Percentiles rank a stretch among this genome's conserved stretches.
phyloP scores from a whole-genome alignment of 768 basidiomycete genomes.

The Boletus speciosus region DNA sequence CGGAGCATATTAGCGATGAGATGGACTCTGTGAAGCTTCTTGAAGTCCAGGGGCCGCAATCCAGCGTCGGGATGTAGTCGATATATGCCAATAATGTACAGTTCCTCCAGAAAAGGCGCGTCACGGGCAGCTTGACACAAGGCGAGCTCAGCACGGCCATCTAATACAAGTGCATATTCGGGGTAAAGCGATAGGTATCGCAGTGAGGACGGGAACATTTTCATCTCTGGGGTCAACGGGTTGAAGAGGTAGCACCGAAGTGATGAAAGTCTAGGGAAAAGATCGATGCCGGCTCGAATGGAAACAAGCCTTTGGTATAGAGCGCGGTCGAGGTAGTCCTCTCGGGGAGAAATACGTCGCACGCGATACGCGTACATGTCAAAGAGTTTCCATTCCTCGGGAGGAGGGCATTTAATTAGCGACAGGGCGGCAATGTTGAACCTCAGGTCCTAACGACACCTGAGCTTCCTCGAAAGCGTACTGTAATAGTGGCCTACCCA shows the following conservation, averaged over 20 bases:
- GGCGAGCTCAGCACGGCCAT: slow-evolving; percentile 14
- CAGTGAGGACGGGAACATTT: slow-evolving; percentile 16
- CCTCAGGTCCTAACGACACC: background rate
- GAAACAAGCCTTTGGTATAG: slow-evolving; percentile 15
- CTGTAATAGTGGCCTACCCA: slow-evolving; percentile 2
- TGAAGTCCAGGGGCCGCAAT: slow-evolving; percentile 2
- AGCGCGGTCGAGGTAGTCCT: slow-evolving; percentile 9
- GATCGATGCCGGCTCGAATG: slow-evolving; percentile 6
- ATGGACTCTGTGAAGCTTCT: slow-evolving; percentile 7
- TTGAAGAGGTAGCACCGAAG: slow-evolving; percentile 12
- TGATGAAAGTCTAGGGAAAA: slow-evolving; percentile 13
- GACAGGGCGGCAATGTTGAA: slow-evolving; percentile 5
- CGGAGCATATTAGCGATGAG: slow-evolving; percentile 7
- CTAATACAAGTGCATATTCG: slow-evolving; percentile 8
- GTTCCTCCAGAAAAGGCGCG: slow-evolving; percentile 10
- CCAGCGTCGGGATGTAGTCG: background rate
- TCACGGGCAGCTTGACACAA: slow-evolving; percentile 14
- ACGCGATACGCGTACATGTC: slow-evolving; percentile 18
- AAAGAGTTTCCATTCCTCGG: slow-evolving; percentile 12
- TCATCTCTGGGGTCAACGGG: slow-evolving; percentile 7
- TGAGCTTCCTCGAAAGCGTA: background rate
- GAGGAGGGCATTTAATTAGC: slow-evolving; percentile 10
- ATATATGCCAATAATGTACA: slow-evolving; percentile 5
- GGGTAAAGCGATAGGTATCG: slow-evolving; percentile 10
- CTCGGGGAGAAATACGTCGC: slow-evolving; percentile 5